A percentile compares a stretch with the other conserved stretches of the same genome.
Conservation (phyloP, 2,329 filamentous ascomycete species). For the Phyllosticta citribraziliensis region DNA sequence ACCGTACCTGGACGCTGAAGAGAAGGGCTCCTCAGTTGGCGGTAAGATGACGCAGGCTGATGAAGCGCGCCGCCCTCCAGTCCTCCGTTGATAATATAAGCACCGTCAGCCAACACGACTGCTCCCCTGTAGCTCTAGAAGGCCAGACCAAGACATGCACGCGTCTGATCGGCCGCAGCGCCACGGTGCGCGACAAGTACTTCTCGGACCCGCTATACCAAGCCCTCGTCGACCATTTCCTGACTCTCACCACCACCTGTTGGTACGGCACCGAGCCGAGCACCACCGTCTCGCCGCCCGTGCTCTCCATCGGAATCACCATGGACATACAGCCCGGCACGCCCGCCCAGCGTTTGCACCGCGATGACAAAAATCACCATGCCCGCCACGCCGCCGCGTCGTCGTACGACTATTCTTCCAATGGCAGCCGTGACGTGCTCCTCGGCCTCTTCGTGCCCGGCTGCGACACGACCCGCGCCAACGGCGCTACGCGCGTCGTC, state of each 20-base stretch:
- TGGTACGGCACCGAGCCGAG: constrained; percentile 24
- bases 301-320: constrained; percentile 30
- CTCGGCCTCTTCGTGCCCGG: constrained; percentile 29
- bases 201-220: constrained; percentile 16
- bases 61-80: neutral
- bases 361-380: constrained; percentile 33
- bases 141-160: constrained; percentile 30
- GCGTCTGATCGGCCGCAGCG: constrained; percentile 25
- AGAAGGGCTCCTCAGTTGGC: constrained; percentile 17
- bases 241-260: constrained; percentile 25
- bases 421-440: constrained; percentile 25
- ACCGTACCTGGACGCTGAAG: constrained; percentile 20
- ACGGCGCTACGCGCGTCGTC: constrained; percentile 28
- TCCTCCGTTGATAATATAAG: neutral
- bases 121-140: constrained; percentile 16
- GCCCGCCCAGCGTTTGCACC: constrained; percentile 25
- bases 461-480: constrained; percentile 26
- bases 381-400: constrained; percentile 19
- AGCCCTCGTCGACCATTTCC: constrained; percentile 22
- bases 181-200: constrained; percentile 28
- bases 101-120: constrained; percentile 1
- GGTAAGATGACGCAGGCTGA: constrained; percentile 4
- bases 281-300: constrained; percentile 24
- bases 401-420: constrained; percentile 14
- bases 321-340: constrained; percentile 27